Base-by-base conservation (phyloP, 768 basidiomycete species). In the Phylloporus rhodoxanthus region DNA sequence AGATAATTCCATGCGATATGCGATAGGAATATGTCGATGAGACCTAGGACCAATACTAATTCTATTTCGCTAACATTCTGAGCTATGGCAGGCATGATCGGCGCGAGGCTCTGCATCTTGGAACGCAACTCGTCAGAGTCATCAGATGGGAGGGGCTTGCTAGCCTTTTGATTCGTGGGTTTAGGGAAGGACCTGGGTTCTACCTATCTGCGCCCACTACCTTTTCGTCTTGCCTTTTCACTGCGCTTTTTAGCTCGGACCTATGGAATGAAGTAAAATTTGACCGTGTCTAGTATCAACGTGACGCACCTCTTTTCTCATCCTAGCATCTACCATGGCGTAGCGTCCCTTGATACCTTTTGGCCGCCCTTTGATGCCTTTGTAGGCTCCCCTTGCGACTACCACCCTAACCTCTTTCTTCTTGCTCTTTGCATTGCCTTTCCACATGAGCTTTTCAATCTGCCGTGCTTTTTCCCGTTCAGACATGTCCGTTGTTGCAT, bases 271-370 rank as follows among this genome's bases (percentile, higher is more conserved):
- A 20, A 20, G 45, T 45, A 28, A 56, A 46, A 56, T n/a, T 30
- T 39, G 9, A 37, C 15, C 13, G 11, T 41, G 45, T 36, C 32
- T 15, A 29, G 11, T 5, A 1, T 19, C 1, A 15, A 20, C 8
- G 8, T 15, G 20, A 25, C 39, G 30, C 37, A 87, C 89, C 80
- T 92, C 90, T 79, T 94, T 96, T 68, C 79, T 89, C 87, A 93
- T 92, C 57, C 94, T 75, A 4, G 91, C 72, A 68, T 96, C 94
- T 1, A 95, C 91, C 91, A 96, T 96, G 33, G 84, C 73, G 68
- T 96, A 98, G 42, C 88, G 80, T 28, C 95, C 96, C 71, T 96
- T 97, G 51, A 97, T 85, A 54, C 96, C 96, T 66, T 87, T 95
- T 23, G 96, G 95, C 45, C 96, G 71, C 14, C 95, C 96, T 71